phyloP scores from a whole-genome alignment of 306 rosid species.

The Cucurbita pepo region DNA sequence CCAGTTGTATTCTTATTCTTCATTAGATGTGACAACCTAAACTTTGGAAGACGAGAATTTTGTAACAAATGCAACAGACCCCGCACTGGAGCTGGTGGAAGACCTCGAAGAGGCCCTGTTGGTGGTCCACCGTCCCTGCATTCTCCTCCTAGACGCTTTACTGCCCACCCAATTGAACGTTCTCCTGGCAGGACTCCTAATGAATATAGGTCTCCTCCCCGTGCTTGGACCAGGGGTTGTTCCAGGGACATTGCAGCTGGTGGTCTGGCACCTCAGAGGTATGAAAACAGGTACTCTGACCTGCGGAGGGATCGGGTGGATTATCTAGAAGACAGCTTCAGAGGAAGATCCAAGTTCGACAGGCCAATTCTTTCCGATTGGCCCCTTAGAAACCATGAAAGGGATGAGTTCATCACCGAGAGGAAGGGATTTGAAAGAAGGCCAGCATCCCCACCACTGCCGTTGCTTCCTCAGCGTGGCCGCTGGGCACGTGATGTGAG shows the following conservation, averaged over 20 bases:
- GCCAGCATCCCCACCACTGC: conserved; percentile 47
- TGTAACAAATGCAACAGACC: conserved; percentile 75
- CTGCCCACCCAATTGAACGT: conserved; percentile 58
- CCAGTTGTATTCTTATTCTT: conserved; percentile 3
- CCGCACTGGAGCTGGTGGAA: conserved; percentile 46
- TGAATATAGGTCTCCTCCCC: conserved; percentile 79
- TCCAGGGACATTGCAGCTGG: conserved; percentile 57
- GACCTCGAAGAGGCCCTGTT: conserved; percentile 54
- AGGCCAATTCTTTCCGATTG: conserved; percentile 57
- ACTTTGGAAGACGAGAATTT: conserved; percentile 82
- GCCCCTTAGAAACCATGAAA: conserved; percentile 54
- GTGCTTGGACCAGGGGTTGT: conserved; percentile 59
- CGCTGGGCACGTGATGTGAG: conserved; percentile 50
- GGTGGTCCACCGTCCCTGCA: conserved; percentile 14
- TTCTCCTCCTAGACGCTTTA: conserved; percentile 53
- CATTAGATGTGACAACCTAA: conserved; percentile 77
- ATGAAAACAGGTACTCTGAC: conserved; percentile 54
- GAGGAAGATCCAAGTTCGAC: conserved; percentile 65
- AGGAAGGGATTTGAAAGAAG: conserved; percentile 70
- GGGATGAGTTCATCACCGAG: conserved; percentile 49
- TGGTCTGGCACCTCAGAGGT: conserved; percentile 54
- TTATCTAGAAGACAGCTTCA: conserved; percentile 43
- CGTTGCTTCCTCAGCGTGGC: conserved; percentile 36
- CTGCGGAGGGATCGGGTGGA: conserved; percentile 50
- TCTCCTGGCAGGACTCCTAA: conserved; percentile 58